These are phyloP conservation scores for Globisporangium acanthophoron DNA, from an alignment of 352 stramenopile species.

Conservation along the genomic window DNA sequence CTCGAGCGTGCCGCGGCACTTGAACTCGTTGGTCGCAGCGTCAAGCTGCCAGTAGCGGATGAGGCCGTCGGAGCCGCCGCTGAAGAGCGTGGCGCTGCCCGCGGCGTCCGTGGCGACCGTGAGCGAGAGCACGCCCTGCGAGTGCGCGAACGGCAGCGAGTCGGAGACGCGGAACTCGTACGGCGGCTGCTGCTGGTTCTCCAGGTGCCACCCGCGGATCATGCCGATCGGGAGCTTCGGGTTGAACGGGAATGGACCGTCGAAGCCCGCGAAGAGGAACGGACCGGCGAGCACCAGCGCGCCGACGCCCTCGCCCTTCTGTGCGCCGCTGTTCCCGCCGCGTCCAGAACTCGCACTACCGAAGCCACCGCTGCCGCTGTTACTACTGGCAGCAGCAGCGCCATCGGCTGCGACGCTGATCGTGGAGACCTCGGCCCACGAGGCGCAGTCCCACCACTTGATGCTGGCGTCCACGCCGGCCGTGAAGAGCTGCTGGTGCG, in stretches of 20 bases:
- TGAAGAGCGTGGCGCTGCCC: conserved; percentile 71
- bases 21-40: conserved; percentile 57
- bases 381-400: conserved; percentile 4
- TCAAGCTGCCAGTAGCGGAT: conserved; percentile 85
- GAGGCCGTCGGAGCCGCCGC: conserved; percentile 60
- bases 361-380: conserved; percentile 7
- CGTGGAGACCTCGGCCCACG: conserved; percentile 76
- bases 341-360: conserved; percentile 8
- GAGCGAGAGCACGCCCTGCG: conserved; percentile 66
- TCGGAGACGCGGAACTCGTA: conserved; percentile 67
- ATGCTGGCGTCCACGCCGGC: conserved; percentile 59
- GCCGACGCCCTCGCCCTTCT: conserved; percentile 50
- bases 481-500: conserved; percentile 76
- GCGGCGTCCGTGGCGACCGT: conserved; percentile 60
- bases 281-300: conserved; percentile 66
- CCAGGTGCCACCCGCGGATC: conserved; percentile 79
- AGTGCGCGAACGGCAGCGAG: conserved; percentile 69
- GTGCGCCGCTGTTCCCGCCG: conserved; percentile 14
- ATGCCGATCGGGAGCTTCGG: conserved; percentile 58
- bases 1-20: conserved; percentile 68
- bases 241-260: conserved; percentile 54
- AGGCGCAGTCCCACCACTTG: conserved; percentile 81
- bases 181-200: conserved; percentile 51
- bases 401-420: conserved; percentile 43
- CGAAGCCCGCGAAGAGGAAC: conserved; percentile 81